Percentiles rank a stretch among this genome's conserved stretches.
phyloP scores from a whole-genome alignment of 495 filamentous ascomycete species.

The Trichoderma gamsii region DNA sequence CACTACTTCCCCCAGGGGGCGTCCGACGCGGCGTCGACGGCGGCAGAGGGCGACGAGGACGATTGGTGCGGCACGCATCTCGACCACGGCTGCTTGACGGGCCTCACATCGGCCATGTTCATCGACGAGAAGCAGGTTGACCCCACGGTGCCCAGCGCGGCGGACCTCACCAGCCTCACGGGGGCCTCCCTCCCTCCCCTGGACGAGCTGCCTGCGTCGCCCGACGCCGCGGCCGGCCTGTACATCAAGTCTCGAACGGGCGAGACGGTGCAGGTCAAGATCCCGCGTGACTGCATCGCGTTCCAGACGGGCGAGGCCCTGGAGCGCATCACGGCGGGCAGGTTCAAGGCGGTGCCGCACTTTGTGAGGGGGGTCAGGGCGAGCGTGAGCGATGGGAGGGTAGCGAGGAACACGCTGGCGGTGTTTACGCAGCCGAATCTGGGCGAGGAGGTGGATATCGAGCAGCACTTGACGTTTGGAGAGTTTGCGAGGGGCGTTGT shows the following conservation, averaged over 20 bases:
- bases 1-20: conserved; percentile 79
- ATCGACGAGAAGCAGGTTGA: conserved; percentile 65
- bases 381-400: conserved; percentile 37
- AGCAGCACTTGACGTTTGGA: conserved; percentile 69
- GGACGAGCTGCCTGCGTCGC: conserved; percentile 62
- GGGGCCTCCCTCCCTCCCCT: conserved; percentile 43
- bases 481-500: conserved; percentile 83
- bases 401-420: conserved; percentile 89
- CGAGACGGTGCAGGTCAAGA: conserved; percentile 74
- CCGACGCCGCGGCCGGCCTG: conserved; percentile 76
- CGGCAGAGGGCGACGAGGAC: conserved; percentile 54
- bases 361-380: conserved; percentile 72
- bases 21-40: conserved; percentile 19
- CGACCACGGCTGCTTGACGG: conserved; percentile 89
- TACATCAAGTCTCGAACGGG: conserved; percentile 86
- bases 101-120: conserved; percentile 93
- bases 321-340: conserved; percentile 79
- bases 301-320: conserved; percentile 95
- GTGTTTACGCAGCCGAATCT: conserved; percentile 98
- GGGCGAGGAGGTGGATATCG: conserved; percentile 71
- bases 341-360: conserved; percentile 91
- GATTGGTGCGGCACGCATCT: conserved; percentile 96
- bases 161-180: conserved; percentile 22
- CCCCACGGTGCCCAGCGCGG: conserved; percentile 26
- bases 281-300: conserved; percentile 82